A percentile compares a stretch with the other conserved stretches of the same genome.
These are phyloP conservation scores for Williopsis jadinii DNA, from an alignment of 1,139 yeast genomes.

Conservation along the genomic window DNA sequence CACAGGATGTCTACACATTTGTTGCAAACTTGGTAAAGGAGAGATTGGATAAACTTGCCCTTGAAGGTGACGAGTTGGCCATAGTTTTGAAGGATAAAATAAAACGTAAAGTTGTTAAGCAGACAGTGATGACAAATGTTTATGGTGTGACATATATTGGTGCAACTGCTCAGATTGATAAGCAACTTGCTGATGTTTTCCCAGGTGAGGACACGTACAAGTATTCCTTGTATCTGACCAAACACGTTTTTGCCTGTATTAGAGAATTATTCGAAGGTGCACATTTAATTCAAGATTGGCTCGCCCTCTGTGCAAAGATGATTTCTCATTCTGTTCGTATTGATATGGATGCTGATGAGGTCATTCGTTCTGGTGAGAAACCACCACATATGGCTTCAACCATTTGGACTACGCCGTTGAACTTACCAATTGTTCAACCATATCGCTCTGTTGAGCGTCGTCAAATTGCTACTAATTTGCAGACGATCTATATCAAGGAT, in stretches of 20 bases:
- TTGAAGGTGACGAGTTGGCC: slow-evolving; percentile 38
- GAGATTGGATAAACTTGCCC: slow-evolving; percentile 56
- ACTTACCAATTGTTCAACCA: slow-evolving; percentile 94
- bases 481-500: slow-evolving; percentile 74
- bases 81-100: slow-evolving; percentile 45
- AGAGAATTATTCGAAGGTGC: slow-evolving; percentile 88
- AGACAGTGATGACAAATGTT: slow-evolving; percentile 97
- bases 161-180: slow-evolving; percentile 80
- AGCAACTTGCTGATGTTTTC: slow-evolving; percentile 47
- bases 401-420: slow-evolving; percentile 96
- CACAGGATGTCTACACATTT: slow-evolving; percentile 84
- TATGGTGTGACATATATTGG: slow-evolving; percentile 97
- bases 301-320: slow-evolving; percentile 76
- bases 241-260: slow-evolving; percentile 74
- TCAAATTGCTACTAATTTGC: slow-evolving; percentile 71
- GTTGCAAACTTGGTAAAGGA: slow-evolving; percentile 67
- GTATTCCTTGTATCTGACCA: slow-evolving; percentile 64
- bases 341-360: slow-evolving; percentile 38
- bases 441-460: slow-evolving; percentile 64
- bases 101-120: slow-evolving; percentile 85
- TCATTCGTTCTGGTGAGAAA: slow-evolving; percentile 30
- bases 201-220: slow-evolving; percentile 28
- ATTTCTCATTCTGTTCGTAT: slow-evolving; percentile 74
- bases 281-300: slow-evolving; percentile 94
- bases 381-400: slow-evolving; percentile 77